Base-by-base conservation (phyloP, 148 eudicot genomes). In the Nyssa sinensis region DNA sequence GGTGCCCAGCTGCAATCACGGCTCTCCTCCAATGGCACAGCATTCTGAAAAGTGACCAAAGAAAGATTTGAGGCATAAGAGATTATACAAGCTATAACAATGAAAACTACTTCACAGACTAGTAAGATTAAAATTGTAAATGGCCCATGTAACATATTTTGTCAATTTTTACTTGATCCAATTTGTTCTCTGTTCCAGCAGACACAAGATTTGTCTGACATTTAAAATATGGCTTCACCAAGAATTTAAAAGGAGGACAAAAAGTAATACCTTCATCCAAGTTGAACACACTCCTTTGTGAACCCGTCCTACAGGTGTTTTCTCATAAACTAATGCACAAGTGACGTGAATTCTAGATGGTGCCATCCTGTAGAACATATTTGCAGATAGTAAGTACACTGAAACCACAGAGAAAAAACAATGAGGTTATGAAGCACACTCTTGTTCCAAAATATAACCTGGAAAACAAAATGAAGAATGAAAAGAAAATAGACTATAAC, bases 241-340 rank as follows among this genome's bases (percentile, higher is more conserved):
- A 39, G 44, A 39, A 7, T 39, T 35, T 4, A 35, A 2, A 37
- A 24, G 13, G 4, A 77, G 55, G 17, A 58, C 16, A 19, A 33
- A 44, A 58, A 34, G 5, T 5, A 74, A 37, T 83, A 95, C 98
- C 98, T 92, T 95, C 92, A 95, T 95, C 98, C 98, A 95, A 79
- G 97, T 95, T 75, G 98, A 95, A 69, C 98, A 95, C 59, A 95
- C 75, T 82, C 98, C 98, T 81, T 90, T 93, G 77, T 95, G 97
- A 82, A 95, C 82, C 75, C 98, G 76, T 51, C 99, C 99, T 5
- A 91, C 81, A 10, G 96, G 97, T 63, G 91, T 89, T 83, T 83
- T 86, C 70, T 91, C 99, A 62, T 84, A 79, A 35, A 95, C 99
- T 76, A 95, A 80, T 39, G 99, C 90, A 84, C 93, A 88, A 55